Conservation (phyloP, 2,329 filamentous ascomycete species). For the Microcyclospora pomicola region DNA sequence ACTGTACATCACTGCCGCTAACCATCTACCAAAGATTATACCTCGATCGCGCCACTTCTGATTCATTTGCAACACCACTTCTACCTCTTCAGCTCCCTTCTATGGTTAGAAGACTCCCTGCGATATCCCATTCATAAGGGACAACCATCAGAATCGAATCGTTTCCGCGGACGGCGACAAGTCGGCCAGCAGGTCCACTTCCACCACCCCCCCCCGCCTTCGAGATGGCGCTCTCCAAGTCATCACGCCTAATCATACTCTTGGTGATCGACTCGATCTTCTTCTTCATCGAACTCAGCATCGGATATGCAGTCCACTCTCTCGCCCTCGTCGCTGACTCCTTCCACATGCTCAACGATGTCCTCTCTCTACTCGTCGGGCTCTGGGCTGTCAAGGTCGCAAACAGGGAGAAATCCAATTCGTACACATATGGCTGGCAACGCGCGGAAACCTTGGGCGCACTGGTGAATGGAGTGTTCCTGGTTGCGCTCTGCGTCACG, state of each 20-base stretch:
- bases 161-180: too few relatives aligned
- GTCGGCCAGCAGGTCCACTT: too few relatives aligned
- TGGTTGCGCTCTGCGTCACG: slow-evolving; percentile 88
- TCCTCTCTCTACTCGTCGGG: slow-evolving; percentile 82
- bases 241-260: slow-evolving; percentile 81
- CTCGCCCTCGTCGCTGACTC: slow-evolving; percentile 90
- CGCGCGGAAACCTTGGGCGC: slow-evolving; percentile 93
- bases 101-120: too few relatives aligned
- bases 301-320: slow-evolving; percentile 77
- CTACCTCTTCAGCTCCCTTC: too few relatives aligned
- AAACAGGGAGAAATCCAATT: slow-evolving; percentile 66
- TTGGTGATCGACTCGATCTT: slow-evolving; percentile 80
- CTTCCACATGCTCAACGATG: slow-evolving; percentile 99
- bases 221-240: slow-evolving; percentile 77
- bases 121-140: too few relatives aligned
- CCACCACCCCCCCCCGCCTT: too few relatives aligned
- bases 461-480: slow-evolving; percentile 92
- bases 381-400: slow-evolving; percentile 90
- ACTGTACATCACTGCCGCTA: too few relatives aligned
- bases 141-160: too few relatives aligned
- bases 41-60: too few relatives aligned
- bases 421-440: slow-evolving; percentile 96
- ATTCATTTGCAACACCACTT: too few relatives aligned
- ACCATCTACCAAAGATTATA: too few relatives aligned
- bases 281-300: slow-evolving; percentile 76